These are phyloP conservation scores for Acacia confusa DNA, from an alignment of 306 rosid species.

Conservation along the genomic window DNA sequence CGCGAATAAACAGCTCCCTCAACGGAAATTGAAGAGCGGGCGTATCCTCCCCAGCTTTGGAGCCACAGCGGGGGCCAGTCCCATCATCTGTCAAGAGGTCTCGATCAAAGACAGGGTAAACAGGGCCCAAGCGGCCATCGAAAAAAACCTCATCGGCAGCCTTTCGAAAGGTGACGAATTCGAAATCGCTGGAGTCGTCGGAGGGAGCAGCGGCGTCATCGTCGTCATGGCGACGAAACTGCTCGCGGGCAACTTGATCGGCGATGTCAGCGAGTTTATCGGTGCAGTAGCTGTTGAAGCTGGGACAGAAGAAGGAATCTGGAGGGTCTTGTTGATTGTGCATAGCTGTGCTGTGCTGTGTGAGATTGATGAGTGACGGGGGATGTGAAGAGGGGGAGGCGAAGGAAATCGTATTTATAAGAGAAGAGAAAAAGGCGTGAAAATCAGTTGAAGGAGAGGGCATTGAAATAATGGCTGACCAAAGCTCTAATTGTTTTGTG, in stretches of 20 bases:
- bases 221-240: not conserved
- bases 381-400: not conserved
- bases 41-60: not conserved
- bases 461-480: not conserved
- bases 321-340: slow-evolving; percentile 16
- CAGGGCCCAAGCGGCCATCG: slow-evolving; percentile 38
- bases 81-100: slow-evolving; percentile 26
- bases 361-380: not conserved
- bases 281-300: slow-evolving; percentile 38
- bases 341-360: not conserved
- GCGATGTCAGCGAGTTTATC: slow-evolving; percentile 10
- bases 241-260: slow-evolving; percentile 10
- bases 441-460: not conserved
- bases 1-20: not conserved
- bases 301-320: slow-evolving; percentile 28
- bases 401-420: not conserved
- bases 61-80: not conserved
- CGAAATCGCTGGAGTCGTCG: slow-evolving; percentile 40
- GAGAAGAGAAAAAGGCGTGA: not conserved
- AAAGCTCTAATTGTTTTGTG: not conserved
- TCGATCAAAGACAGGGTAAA: slow-evolving; percentile 56
- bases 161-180: slow-evolving; percentile 51
- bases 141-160: slow-evolving; percentile 25
- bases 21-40: not conserved
- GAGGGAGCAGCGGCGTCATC: not conserved